Percentiles rank a stretch among this genome's conserved stretches.
phyloP scores from a whole-genome alignment of 116 monocot genomes.

The Papilionanthe hybrid region DNA sequence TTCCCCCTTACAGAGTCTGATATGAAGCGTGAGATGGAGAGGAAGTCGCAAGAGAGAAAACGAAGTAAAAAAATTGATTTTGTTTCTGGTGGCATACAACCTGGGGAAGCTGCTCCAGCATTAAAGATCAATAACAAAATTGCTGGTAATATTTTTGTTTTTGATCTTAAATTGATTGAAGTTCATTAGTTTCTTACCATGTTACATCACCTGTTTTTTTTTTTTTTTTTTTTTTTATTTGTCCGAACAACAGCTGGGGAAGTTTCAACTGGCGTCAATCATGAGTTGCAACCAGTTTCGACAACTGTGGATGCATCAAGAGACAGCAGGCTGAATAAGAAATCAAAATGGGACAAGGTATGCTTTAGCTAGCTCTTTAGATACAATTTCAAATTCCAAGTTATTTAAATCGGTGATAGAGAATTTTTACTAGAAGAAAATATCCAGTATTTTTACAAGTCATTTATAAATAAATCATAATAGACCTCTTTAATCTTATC shows the following conservation, averaged over 20 bases:
- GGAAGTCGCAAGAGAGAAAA: slow-evolving; percentile 79
- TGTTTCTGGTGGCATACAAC: slow-evolving; percentile 61
- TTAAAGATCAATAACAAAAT: slow-evolving; percentile 41
- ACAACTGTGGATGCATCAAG: slow-evolving; percentile 29
- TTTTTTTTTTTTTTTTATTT: neutral
- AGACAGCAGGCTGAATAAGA: slow-evolving; percentile 40
- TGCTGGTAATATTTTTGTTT: slow-evolving; percentile 29
- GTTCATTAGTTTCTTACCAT: neutral
- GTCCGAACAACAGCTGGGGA: too few relatives aligned
- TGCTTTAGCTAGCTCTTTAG: neutral
- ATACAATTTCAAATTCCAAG: slow-evolving; percentile 21
- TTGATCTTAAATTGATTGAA: neutral
- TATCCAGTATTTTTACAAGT: too few relatives aligned
- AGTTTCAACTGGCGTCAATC: neutral
- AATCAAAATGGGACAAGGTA: slow-evolving; percentile 65
- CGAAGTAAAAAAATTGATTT: slow-evolving; percentile 77
- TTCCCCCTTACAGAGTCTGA: slow-evolving; percentile 57
- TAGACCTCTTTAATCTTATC: too few relatives aligned
- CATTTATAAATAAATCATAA: too few relatives aligned
- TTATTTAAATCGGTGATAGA: slow-evolving; percentile 17
- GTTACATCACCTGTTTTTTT: neutral
- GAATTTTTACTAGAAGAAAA: neutral
- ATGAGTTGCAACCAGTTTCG: slow-evolving; percentile 21
- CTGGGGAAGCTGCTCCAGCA: slow-evolving; percentile 24
- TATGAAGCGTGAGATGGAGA: slow-evolving; percentile 85